Conservation (phyloP, 2,329 filamentous ascomycete genomes). For the Alternaria ethzedia region DNA sequence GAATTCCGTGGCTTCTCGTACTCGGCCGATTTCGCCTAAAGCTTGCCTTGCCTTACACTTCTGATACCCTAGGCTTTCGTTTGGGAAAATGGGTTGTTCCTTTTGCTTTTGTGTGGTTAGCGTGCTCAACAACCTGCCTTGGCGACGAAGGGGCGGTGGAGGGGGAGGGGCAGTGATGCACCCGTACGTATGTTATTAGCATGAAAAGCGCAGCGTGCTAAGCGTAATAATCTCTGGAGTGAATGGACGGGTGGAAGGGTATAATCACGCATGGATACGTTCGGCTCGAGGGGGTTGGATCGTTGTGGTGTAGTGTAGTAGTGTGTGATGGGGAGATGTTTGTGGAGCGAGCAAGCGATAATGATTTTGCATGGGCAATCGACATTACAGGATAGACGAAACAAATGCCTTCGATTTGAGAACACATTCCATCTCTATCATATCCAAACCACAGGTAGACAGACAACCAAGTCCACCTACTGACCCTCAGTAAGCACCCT, state of each 20-base stretch:
- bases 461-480: not conserved
- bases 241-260: not conserved
- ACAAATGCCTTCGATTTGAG: not conserved
- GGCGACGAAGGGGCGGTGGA: constrained; percentile 2
- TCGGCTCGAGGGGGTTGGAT: not conserved
- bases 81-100: constrained; percentile 11
- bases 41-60: constrained; percentile 8
- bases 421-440: not conserved
- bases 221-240: constrained; percentile 1
- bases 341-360: not conserved
- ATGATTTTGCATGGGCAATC: constrained; percentile 4
- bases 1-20: constrained; percentile 99
- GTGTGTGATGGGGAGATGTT: not conserved
- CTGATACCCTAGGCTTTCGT: constrained; percentile 18
- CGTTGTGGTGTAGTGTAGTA: not conserved
- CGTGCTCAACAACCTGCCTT: not conserved
- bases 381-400: constrained; percentile 16
- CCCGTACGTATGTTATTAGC: not conserved
- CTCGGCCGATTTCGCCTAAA: constrained; percentile 79
- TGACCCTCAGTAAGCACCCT: constrained; percentile 62
- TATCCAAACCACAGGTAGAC: not conserved
- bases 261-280: constrained; percentile 2
- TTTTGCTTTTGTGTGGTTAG: constrained; percentile 11
- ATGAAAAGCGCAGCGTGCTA: constrained; percentile 5
- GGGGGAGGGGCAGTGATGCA: not conserved